phyloP scores from a whole-genome alignment of 768 basidiomycete species.

The Mrakia frigida region DNA sequence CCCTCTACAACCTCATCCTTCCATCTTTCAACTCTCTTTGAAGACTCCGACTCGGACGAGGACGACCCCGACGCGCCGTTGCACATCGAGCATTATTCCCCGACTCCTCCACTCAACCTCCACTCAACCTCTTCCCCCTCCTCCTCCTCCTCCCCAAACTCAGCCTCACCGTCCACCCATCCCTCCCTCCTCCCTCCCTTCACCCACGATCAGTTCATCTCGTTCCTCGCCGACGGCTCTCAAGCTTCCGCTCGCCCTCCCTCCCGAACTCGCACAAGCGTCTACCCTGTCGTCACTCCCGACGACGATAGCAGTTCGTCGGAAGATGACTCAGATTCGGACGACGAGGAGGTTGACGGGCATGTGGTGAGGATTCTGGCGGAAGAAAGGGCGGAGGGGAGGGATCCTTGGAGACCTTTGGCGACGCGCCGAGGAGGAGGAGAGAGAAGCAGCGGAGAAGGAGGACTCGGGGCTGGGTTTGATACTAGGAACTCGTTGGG shows the following conservation, averaged over 20 bases:
- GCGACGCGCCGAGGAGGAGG: background rate
- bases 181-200: background rate
- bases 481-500: background rate
- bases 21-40: background rate
- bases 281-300: background rate
- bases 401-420: background rate
- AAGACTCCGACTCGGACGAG: conserved; percentile 3
- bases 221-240: background rate
- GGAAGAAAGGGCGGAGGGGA: background rate
- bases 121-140: too few species aligned
- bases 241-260: too few species aligned
- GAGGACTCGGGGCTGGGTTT: background rate
- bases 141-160: too few species aligned
- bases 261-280: background rate
- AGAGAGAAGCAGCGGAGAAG: background rate
- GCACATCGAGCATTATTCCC: conserved; percentile 3
- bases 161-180: too few species aligned
- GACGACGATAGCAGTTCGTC: background rate
- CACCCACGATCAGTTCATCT: background rate
- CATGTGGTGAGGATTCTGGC: background rate
- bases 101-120: background rate
- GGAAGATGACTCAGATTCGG: background rate
- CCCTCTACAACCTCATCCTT: background rate
- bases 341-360: background rate
- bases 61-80: background rate